These are phyloP conservation scores for Medicago arabica DNA, from an alignment of 306 rosid species.

Conservation along the genomic window DNA sequence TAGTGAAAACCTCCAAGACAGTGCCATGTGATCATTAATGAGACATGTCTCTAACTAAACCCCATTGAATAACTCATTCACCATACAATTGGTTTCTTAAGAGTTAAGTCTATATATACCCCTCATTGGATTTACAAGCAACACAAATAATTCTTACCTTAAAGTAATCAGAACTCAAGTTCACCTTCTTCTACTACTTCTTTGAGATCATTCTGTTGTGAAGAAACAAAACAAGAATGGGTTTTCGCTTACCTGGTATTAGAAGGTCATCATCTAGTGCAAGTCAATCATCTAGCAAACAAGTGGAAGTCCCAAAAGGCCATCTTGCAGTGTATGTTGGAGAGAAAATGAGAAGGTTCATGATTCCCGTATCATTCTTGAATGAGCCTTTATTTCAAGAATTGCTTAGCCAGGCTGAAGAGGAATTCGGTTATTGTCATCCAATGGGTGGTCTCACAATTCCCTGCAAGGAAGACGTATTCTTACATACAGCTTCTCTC, in stretches of 20 bases:
- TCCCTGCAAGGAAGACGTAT: conserved; percentile 53
- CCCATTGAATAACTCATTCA: conserved; percentile 10
- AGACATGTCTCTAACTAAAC: background rate
- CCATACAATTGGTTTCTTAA: conserved; percentile 5
- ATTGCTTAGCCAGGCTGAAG: conserved; percentile 48
- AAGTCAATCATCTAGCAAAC: conserved; percentile 5
- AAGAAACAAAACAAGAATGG: conserved; percentile 40
- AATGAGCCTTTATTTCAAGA: conserved; percentile 52
- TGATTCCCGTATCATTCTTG: conserved; percentile 50
- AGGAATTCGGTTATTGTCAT: conserved; percentile 55
- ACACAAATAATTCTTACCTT: conserved; percentile 20
- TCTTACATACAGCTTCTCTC: conserved; percentile 43
- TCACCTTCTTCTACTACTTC: background rate
- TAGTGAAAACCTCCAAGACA: background rate
- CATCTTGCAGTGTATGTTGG: conserved; percentile 61
- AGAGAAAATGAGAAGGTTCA: conserved; percentile 51
- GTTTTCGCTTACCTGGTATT: conserved; percentile 42
- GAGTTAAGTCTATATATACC: conserved; percentile 5
- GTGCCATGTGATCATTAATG: conserved; percentile 36
- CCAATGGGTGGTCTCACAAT: conserved; percentile 62
- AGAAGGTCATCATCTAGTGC: conserved; percentile 34
- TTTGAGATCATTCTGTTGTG: background rate
- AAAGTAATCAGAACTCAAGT: background rate
- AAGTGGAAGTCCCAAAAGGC: conserved; percentile 46
- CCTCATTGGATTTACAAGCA: conserved; percentile 6